Conservation (phyloP, 345 rosid species). For the Eucalyptus curtisii region DNA sequence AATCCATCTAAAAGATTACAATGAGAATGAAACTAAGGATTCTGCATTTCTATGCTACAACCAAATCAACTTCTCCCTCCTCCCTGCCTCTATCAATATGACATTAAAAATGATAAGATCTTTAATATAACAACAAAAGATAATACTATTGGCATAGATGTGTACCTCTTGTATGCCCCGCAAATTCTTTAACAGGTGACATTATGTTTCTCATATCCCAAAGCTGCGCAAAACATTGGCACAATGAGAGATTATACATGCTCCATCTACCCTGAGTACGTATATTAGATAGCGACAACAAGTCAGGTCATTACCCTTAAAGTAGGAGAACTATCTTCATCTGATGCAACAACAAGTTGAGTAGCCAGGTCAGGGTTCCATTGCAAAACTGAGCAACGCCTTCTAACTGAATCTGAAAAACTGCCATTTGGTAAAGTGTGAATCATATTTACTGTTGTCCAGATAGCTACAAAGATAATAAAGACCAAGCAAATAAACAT, state of each 20-base stretch:
- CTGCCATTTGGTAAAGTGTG: conserved; percentile 19
- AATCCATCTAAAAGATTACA: neutral
- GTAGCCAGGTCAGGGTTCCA: conserved; percentile 99
- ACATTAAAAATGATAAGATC: neutral
- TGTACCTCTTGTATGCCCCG: conserved; percentile 90
- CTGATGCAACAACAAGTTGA: conserved; percentile 96
- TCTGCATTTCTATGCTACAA: neutral
- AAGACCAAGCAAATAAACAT: neutral
- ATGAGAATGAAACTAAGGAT: neutral
- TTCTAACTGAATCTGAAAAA: conserved; percentile 80
- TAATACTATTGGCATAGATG: neutral
- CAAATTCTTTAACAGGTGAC: conserved; percentile 84
- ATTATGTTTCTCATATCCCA: conserved; percentile 97
- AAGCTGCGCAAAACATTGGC: conserved; percentile 37
- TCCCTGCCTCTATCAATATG: neutral
- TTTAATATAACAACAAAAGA: neutral
- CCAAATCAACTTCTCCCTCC: neutral
- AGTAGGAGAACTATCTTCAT: conserved; percentile 79
- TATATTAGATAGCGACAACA: neutral
- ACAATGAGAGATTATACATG: neutral
- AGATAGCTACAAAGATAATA: neutral
- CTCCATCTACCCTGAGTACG: neutral
- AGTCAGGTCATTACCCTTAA: conserved; percentile 44
- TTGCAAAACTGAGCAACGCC: conserved; percentile 95
- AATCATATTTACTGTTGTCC: neutral